These are phyloP conservation scores for Arthroderma sp. DNA, from an alignment of 2,329 filamentous ascomycete species.

Conservation along the genomic window DNA sequence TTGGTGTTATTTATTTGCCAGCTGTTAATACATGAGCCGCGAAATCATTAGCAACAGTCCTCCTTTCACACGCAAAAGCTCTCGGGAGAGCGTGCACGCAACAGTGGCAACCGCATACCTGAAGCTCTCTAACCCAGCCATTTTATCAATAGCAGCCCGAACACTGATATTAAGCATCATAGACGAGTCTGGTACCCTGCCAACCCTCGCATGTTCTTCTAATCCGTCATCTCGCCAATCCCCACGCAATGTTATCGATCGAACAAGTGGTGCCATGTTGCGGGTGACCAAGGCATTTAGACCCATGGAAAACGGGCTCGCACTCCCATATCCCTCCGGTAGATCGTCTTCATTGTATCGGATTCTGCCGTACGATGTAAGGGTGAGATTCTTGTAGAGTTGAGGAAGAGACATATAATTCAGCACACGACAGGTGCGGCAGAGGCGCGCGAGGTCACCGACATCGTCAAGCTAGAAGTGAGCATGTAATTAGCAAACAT, in stretches of 20 bases:
- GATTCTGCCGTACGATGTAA: constrained; percentile 48
- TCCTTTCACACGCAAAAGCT: neutral
- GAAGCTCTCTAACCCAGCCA: constrained; percentile 44
- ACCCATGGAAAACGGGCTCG: constrained; percentile 52
- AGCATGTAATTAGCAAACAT: neutral
- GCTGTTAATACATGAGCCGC: constrained; percentile 19
- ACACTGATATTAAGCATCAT: constrained; percentile 53
- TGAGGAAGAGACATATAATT: constrained; percentile 54
- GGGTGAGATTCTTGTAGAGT: constrained; percentile 45
- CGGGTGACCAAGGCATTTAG: constrained; percentile 50
- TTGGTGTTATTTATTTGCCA: constrained; percentile 51
- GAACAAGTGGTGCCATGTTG: constrained; percentile 42
- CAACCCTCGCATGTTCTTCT: constrained; percentile 46
- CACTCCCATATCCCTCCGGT: constrained; percentile 50
- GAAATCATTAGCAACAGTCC: neutral
- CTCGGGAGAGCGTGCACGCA: neutral
- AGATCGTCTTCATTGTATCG: constrained; percentile 43
- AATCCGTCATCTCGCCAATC: constrained; percentile 47
- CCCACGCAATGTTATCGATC: constrained; percentile 41
- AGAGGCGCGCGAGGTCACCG: constrained; percentile 47
- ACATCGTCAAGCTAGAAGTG: constrained; percentile 43
- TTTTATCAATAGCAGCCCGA: constrained; percentile 48
- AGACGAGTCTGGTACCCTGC: constrained; percentile 49
- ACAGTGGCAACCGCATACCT: constrained; percentile 27
- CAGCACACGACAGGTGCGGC: constrained; percentile 48